A percentile compares a stretch with the other conserved stretches of the same genome.
phyloP scores from a whole-genome alignment of 805 yeast species.

The Saturnispora galanensis region DNA sequence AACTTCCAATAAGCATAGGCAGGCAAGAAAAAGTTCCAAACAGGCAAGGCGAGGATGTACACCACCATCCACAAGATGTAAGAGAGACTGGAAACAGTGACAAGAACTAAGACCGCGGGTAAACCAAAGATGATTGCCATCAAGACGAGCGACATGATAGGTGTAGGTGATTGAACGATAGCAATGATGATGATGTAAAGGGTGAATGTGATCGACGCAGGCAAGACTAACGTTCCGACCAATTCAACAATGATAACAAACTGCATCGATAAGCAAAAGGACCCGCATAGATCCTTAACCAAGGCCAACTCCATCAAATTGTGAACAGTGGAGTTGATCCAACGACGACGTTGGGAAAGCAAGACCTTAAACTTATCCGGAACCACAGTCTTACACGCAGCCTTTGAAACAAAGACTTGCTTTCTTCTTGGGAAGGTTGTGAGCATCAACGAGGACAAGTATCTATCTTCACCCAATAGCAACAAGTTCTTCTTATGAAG shows the following conservation, averaged over 20 bases:
- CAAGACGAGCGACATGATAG: conserved; percentile 63
- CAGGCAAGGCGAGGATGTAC: conserved; percentile 74
- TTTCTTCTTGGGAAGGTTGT: conserved; percentile 83
- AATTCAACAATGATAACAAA: conserved; percentile 78
- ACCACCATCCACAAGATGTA: conserved; percentile 73
- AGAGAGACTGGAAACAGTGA: conserved; percentile 66
- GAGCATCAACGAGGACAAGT: conserved; percentile 74
- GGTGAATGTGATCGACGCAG: conserved; percentile 80
- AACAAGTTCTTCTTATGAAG: conserved; percentile 80
- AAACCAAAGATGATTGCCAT: conserved; percentile 74
- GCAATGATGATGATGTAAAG: conserved; percentile 67
- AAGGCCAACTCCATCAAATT: conserved; percentile 79
- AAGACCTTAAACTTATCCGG: conserved; percentile 73
- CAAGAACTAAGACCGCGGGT: conserved; percentile 72
- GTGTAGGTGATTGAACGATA: conserved; percentile 64
- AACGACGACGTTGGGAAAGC: conserved; percentile 88
- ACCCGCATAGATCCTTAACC: conserved; percentile 85
- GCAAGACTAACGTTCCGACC: conserved; percentile 79
- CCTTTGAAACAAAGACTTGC: conserved; percentile 79
- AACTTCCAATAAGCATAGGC: conserved; percentile 87
- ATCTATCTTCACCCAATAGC: conserved; percentile 86
- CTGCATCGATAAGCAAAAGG: conserved; percentile 92
- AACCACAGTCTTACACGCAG: conserved; percentile 87
- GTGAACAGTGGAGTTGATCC: conserved; percentile 94
- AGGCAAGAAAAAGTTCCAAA: conserved; percentile 89